Conservation (phyloP, 2,329 filamentous ascomycete genomes). For the Scytalidium sp. region DNA sequence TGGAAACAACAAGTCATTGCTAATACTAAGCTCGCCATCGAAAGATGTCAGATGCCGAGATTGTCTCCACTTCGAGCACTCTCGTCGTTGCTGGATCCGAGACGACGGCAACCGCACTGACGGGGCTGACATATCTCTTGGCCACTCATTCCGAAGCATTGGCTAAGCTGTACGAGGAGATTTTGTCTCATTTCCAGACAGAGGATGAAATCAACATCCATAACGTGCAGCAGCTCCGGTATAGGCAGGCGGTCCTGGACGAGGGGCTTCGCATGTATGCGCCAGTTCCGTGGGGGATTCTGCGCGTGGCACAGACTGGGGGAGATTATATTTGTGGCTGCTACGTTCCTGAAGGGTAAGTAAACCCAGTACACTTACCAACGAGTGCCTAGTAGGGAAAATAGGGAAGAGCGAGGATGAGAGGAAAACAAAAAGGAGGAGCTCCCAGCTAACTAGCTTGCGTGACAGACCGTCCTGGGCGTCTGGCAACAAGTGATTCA, state of each 20-base stretch:
- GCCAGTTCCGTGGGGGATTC: slow-evolving; percentile 2
- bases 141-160: slow-evolving; percentile 33
- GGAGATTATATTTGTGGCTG: neutral
- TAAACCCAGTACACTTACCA: neutral
- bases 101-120: slow-evolving; percentile 27
- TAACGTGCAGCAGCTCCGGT: neutral
- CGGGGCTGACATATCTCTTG: slow-evolving; percentile 33
- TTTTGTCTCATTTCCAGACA: slow-evolving; percentile 34
- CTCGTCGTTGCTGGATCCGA: slow-evolving; percentile 29
- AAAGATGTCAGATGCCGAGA: slow-evolving; percentile 2
- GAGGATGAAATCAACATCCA: slow-evolving; percentile 7
- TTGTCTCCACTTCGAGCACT: slow-evolving; percentile 1
- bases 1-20: neutral
- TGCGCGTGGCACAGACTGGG: neutral
- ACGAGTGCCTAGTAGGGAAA: too few species aligned
- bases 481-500: too few species aligned
- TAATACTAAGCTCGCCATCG: neutral
- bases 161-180: slow-evolving; percentile 35
- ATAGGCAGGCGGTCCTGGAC: neutral
- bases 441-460: neutral
- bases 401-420: too few species aligned
- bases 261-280: slow-evolving; percentile 4
- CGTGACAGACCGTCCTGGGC: slow-evolving; percentile 26
- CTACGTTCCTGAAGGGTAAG: neutral
- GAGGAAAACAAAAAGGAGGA: neutral